Base-by-base conservation (phyloP, 495 filamentous ascomycete genomes). In the Daldinia bambusicola region DNA sequence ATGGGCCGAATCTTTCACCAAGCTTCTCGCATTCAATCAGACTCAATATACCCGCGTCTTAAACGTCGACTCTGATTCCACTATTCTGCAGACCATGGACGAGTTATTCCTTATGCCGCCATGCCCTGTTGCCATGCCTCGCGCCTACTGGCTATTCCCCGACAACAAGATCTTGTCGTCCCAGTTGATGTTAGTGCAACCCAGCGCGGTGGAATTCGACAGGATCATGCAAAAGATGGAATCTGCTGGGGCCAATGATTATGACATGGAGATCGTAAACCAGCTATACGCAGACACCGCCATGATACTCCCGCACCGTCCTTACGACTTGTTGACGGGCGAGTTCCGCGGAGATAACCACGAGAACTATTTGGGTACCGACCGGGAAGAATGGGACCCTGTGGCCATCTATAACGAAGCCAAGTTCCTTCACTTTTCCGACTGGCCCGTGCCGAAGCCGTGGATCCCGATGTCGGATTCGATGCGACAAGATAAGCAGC, bases 401-500 rank as follows among this genome's bases (percentile, higher is more conserved):
- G 83, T 89, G 12, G 82, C 77, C 48, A 85, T 86, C 32, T 79
- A 89, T 36, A 80, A 83, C 20, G 89, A 94, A 74, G 91, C 90
- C 9, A 94, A 90, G 71, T 85, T 93, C 13, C 84, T 95, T 0
- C 93, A 94, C 78, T 95, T 97, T 73, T 90, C 86, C 2, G 93
- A 95, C 73, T 92, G 89, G 88, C 92, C 92, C 4, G 69, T 93
- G 45, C 91, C 92, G 3, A 95, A 95, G 76, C 92, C 92, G 0
- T 94, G 91, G 91, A 77, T 92, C 18, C 84, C 85, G 77, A 89
- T 85, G 84, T 81, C 87, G 20, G 83, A 86, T 37, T 77, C 83
- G 13, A 70, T 84, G 62, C 73, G 91, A 22, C 77, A 81, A 3
- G 81, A 86, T 31, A 84, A 86, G 66, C 86, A 92, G 74, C 89